Conservation (phyloP, 2,329 filamentous ascomycete species). For the Gnomoniopsis sp. region DNA sequence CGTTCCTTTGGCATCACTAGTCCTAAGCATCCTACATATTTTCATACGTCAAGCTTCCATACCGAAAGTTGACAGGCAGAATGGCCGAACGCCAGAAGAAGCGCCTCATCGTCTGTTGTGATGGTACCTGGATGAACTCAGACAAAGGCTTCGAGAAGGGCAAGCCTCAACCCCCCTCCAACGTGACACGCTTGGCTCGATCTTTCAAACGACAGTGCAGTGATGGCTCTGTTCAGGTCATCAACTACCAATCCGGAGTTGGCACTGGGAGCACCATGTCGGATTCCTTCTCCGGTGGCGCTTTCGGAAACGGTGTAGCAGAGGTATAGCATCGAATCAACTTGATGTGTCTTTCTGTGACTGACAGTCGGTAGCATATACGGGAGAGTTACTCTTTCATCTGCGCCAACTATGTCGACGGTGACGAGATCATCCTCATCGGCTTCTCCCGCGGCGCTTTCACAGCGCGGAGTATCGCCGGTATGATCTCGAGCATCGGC, state of each 20-base stretch:
- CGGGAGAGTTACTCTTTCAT: conserved; percentile 62
- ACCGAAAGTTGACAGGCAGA: background rate
- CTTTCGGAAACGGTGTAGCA: conserved; percentile 52
- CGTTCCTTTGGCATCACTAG: too few species aligned
- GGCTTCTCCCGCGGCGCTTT: conserved; percentile 59
- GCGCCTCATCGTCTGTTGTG: conserved; percentile 49
- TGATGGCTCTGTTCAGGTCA: conserved; percentile 54
- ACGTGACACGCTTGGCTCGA: conserved; percentile 58
- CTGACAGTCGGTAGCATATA: conserved; percentile 38
- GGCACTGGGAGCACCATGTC: conserved; percentile 49
- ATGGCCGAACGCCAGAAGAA: conserved; percentile 29
- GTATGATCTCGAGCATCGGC: conserved; percentile 49
- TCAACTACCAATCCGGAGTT: conserved; percentile 60
- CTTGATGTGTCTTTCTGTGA: background rate
- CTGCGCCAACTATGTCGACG: conserved; percentile 57
- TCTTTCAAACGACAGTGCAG: conserved; percentile 49
- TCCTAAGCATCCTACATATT: too few species aligned
- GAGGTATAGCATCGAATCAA: conserved; percentile 35
- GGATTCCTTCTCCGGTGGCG: conserved; percentile 51
- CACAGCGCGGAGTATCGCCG: conserved; percentile 53
- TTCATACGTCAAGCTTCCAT: background rate
- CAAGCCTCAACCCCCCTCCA: conserved; percentile 51
- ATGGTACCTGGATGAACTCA: conserved; percentile 52
- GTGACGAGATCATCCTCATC: conserved; percentile 54
- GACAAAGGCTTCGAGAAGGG: conserved; percentile 46